Evolutionary conservation across 2,329 filamentous ascomycete species (phyloP).

Genomic region (Dendryphion nanum): DNA sequence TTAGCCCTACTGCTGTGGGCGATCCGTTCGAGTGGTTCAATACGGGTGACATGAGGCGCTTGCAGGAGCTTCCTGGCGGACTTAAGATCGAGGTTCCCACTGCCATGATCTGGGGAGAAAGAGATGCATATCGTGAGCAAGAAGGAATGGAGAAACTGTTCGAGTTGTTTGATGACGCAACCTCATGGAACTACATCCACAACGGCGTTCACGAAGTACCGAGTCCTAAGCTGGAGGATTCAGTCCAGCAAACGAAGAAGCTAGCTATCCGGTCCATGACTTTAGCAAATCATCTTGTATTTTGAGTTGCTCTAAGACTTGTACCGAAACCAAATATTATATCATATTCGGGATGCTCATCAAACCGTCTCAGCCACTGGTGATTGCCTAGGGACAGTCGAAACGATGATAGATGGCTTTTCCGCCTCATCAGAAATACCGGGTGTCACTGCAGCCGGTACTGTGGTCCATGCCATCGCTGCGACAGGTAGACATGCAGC

Average conservation of each 20-base stretch:
- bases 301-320: too few species aligned
- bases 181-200: background rate
- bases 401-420: background rate
- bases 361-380: background rate
- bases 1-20: background rate
- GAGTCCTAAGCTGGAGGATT: background rate
- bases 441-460: background rate
- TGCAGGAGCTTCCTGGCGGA: slow-evolving; percentile 1
- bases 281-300: background rate
- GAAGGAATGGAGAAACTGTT: too few species aligned
- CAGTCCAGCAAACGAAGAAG: background rate
- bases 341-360: background rate
- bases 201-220: background rate
- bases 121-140: background rate
- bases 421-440: background rate
- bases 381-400: background rate
- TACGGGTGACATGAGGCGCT: slow-evolving; percentile 1
- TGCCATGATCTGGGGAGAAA: background rate
- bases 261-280: background rate
- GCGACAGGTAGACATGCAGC: slow-evolving; percentile 3
- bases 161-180: background rate
- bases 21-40: slow-evolving; percentile 2
- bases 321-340: background rate
- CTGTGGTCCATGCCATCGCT: slow-evolving; percentile 5
- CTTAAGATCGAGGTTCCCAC: too few species aligned